These are phyloP conservation scores for Penicillium italicum DNA, from an alignment of 2,329 filamentous ascomycete species.

Conservation along the genomic window DNA sequence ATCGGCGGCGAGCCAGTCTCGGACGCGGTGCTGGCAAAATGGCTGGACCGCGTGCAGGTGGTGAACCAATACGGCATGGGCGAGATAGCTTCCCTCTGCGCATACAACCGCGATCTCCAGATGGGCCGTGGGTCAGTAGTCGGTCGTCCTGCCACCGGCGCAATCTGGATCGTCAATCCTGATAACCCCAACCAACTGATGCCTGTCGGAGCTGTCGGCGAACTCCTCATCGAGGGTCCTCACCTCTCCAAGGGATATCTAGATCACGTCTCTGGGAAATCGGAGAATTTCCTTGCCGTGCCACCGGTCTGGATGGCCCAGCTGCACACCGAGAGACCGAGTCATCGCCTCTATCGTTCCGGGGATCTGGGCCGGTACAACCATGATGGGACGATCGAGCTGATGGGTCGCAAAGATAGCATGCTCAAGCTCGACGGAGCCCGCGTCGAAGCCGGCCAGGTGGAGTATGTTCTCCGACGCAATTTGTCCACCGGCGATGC, in stretches of 20 bases:
- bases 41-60: slow-evolving; percentile 13
- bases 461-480: slow-evolving; percentile 20
- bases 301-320: slow-evolving; percentile 16
- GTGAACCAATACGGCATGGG: slow-evolving; percentile 31
- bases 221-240: slow-evolving; percentile 30
- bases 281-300: slow-evolving; percentile 17
- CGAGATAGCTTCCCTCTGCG: slow-evolving; percentile 25
- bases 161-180: slow-evolving; percentile 30
- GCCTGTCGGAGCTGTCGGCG: slow-evolving; percentile 30
- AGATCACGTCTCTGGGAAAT: slow-evolving; percentile 15
- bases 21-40: slow-evolving; percentile 20
- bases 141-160: slow-evolving; percentile 19
- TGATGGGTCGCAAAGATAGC: slow-evolving; percentile 29
- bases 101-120: slow-evolving; percentile 19
- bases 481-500: slow-evolving; percentile 11
- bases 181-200: slow-evolving; percentile 16
- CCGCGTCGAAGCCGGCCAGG: slow-evolving; percentile 22
- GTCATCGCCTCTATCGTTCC: slow-evolving; percentile 23
- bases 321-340: slow-evolving; percentile 9
- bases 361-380: slow-evolving; percentile 25
- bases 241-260: slow-evolving; percentile 28
- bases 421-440: slow-evolving; percentile 26
- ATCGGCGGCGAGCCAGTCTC: slow-evolving; percentile 28
- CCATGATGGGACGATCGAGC: slow-evolving; percentile 23
- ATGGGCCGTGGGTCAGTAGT: slow-evolving; percentile 13